Base-by-base conservation (phyloP, 2,329 filamentous ascomycete species). In the Fusarium oligoseptatum region DNA sequence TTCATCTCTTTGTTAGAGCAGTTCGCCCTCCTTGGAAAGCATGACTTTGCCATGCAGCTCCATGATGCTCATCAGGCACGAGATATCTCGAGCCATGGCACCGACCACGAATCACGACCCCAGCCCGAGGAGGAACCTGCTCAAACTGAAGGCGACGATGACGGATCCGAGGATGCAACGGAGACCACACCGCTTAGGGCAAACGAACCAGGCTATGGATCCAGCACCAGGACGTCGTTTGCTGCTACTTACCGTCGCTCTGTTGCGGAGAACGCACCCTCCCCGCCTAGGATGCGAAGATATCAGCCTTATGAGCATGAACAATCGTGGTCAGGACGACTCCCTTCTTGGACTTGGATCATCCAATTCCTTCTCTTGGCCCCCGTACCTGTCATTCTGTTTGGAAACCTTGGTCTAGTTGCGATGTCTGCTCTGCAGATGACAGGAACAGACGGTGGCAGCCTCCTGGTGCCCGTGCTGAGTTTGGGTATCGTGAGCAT, bases 341-440 rank as follows among this genome's bases (percentile, higher is more conserved):
- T 98, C 64, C 94, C 95, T 1, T 90, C 88, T 52, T 98, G 93
- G 93, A 92, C 93, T 20, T 99, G 97, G 97, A 83, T 97, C 48
- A 77, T 97, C 20, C 95, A 99, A 79, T 92, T 98, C 74, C 85
- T 98, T 4, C 80, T 98, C 17, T 85, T 97, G 11, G 93, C 91
- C 0, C 95, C 95, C 0, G 90, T 98, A 62, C 90, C 92, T 57
- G 86, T 98, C 55, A 92, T 97, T 69, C 82, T 98, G 22, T 84
- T 94, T 17, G 94, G 92, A 1, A 95, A 97, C 79, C 87, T 95
- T 29, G 93, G 90, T 1, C 87, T 98, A 4, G 84, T 96, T 14
- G 81, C 94, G 17, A 94, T 92, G 6, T 89, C 92, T 37, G 91
- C 94, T 2, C 86, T 95, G 22, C 88, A 92, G 68, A 95, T 98